Conservation (phyloP, 805 yeast genomes). For the Ogataea haglerorum region DNA sequence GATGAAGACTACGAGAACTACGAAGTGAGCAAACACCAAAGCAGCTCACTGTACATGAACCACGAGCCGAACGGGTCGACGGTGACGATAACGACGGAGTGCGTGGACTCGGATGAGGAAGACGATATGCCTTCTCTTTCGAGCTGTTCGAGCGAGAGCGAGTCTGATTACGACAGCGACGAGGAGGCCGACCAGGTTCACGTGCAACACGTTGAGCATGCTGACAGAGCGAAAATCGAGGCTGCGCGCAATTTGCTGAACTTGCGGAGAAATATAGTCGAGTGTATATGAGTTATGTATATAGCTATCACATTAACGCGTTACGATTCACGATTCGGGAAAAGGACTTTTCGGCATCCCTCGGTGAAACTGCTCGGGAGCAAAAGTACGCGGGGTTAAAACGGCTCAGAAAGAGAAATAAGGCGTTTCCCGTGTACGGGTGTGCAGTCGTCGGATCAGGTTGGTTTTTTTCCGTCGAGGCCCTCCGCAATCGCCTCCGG, state of each 20-base stretch:
- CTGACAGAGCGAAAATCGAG: background rate
- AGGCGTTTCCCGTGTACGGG: background rate
- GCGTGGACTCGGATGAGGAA: conserved; percentile 12
- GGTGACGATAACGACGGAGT: conserved; percentile 1
- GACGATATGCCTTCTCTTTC: conserved; percentile 26
- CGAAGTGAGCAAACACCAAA: conserved; percentile 20
- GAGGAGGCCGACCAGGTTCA: conserved; percentile 2
- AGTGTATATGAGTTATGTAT: conserved; percentile 1
- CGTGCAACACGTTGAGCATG: conserved; percentile 3
- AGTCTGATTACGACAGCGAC: conserved; percentile 6
- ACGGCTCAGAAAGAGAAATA: too few species aligned
- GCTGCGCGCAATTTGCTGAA: conserved; percentile 2
- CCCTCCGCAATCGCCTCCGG: conserved; percentile 13
- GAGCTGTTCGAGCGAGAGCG: conserved; percentile 29
- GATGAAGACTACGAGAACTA: conserved; percentile 25
- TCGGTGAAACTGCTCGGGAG: background rate
- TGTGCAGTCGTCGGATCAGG: conserved; percentile 2
- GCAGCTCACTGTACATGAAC: conserved; percentile 1
- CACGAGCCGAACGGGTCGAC: conserved; percentile 2
- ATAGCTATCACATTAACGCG: background rate
- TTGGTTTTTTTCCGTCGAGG: conserved; percentile 6
- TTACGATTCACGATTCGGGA: background rate
- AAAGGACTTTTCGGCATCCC: background rate
- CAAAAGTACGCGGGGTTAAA: background rate
- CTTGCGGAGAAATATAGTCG: conserved; percentile 1